Evolutionary conservation across 371 early-diverging fungal species (phyloP), one percentile per base, ranked within the genome.

Genomic region (Apophysomyces trapeziformis): DNA sequence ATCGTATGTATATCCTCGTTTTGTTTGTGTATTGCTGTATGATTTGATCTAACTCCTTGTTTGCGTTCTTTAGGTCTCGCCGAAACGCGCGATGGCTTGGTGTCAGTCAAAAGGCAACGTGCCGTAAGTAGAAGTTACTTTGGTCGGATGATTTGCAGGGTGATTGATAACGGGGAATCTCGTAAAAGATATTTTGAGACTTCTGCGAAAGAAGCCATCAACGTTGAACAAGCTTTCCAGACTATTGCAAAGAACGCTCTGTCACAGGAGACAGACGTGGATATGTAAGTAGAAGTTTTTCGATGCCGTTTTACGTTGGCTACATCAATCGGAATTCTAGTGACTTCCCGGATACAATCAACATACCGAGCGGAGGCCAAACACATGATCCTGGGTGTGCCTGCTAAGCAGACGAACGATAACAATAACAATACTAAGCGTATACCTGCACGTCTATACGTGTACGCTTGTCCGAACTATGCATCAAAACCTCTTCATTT

Each of bases 221-320:
- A 98, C 66, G 96, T 98, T 35, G 99, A 98, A 58, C 86, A 90
- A 64, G 97, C 98, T 44, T 98, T 98, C 87, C 90, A 90, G 68
- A 90, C 93, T 26, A 93, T 96, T 78, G 96, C 97, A 44, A 93
- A 89, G 80, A 95, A 94, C 65, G 97, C 98, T 45, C 80, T 98
- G 65, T 87, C 90, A 69, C 95, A 94, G 74, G 96, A 96, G 75
- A 75, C 88, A 35, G 95, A 95, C 39, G 88, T 91, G 44, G 92
- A 93, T 65, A 73, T 92, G 87, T 91, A 84, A 50, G 56, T 13
- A 32, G 45, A 18, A 26, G 54, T 64, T 56, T 32, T 38, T 64
- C n/a, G 32, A 26, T 58, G 58, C 13, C 11, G 4, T 50, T 50
- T 4, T 26, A 21, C 21, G 1, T 50, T 26, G 21, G 54, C 54